Percentiles rank a stretch among this genome's conserved stretches.
Evolutionary conservation across 345 rosid genomes (phyloP).

Genomic region (Cochlearia excelsa): DNA sequence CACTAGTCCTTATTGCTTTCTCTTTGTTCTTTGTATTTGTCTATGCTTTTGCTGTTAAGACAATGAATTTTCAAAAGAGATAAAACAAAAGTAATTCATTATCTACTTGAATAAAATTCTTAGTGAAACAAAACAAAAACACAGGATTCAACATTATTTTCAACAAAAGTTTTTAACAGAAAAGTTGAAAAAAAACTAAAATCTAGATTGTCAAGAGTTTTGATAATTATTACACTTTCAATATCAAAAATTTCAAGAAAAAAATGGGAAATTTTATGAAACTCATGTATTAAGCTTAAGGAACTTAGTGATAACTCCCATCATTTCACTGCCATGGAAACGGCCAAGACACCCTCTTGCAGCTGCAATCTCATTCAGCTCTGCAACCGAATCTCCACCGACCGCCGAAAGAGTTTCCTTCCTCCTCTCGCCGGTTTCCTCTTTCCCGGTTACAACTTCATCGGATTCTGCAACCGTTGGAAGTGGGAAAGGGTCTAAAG

Average conservation of each 20-base stretch:
- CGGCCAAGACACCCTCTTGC: slow-evolving; percentile 94
- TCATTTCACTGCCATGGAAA: slow-evolving; percentile 70
- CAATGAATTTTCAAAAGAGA: slow-evolving; percentile 48
- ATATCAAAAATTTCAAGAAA: neutral
- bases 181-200: neutral
- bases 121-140: no score
- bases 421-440: slow-evolving; percentile 1
- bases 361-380: slow-evolving; percentile 73
- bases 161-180: no score
- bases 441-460: slow-evolving; percentile 27
- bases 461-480: slow-evolving; percentile 49
- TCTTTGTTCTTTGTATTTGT: slow-evolving; percentile 31
- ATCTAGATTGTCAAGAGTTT: neutral
- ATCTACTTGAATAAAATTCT: no score
- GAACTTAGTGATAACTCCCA: slow-evolving; percentile 33
- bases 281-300: slow-evolving; percentile 27
- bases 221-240: slow-evolving; percentile 24
- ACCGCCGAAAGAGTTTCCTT: slow-evolving; percentile 29
- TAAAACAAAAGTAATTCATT: no score
- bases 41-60: slow-evolving; percentile 37
- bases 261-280: neutral
- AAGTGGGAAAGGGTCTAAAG: slow-evolving; percentile 84
- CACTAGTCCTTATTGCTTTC: slow-evolving; percentile 38
- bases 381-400: slow-evolving; percentile 71
- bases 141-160: no score